Percentiles rank a stretch among this genome's conserved stretches.
Evolutionary conservation across 2,329 filamentous ascomycete species (phyloP).

Genomic region (Colletotrichum filicis): DNA sequence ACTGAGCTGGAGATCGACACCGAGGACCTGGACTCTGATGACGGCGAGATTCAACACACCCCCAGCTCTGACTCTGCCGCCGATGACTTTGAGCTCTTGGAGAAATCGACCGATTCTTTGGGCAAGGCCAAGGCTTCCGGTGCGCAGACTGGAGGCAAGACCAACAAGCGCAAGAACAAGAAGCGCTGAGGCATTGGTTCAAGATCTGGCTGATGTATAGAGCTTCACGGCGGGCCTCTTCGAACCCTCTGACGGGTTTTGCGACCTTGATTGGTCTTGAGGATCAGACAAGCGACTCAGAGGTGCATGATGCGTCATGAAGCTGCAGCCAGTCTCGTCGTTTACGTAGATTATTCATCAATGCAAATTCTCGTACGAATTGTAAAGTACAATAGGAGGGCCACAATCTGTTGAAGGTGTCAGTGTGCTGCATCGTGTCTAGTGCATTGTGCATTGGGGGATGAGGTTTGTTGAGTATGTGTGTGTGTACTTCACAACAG

Average conservation of each 20-base stretch:
- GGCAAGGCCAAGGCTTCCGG: constrained; percentile 62
- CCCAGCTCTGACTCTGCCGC: constrained; percentile 67
- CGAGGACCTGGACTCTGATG: constrained; percentile 53
- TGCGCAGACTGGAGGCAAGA: constrained; percentile 55
- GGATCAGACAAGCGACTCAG: background rate
- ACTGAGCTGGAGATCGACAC: constrained; percentile 49
- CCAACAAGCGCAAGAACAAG: constrained; percentile 65
- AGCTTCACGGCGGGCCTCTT: background rate
- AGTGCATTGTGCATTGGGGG: background rate
- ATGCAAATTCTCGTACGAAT: constrained; percentile 15
- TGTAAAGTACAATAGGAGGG: background rate
- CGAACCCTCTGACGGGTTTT: background rate
- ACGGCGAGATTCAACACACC: constrained; percentile 63
- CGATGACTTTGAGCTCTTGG: constrained; percentile 72
- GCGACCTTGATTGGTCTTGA: background rate
- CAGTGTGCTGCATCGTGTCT: constrained; percentile 1
- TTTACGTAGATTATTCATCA: constrained; percentile 23
- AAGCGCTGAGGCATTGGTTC: constrained; percentile 55
- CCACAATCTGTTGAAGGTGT: background rate
- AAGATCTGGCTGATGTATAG: background rate
- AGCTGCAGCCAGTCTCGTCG: background rate
- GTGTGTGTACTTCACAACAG: background rate
- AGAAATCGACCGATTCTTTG: constrained; percentile 69
- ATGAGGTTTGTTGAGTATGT: background rate
- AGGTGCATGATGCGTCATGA: constrained; percentile 10